Conservation (phyloP, 805 yeast genomes). For the Hanseniaspora osmophila region DNA sequence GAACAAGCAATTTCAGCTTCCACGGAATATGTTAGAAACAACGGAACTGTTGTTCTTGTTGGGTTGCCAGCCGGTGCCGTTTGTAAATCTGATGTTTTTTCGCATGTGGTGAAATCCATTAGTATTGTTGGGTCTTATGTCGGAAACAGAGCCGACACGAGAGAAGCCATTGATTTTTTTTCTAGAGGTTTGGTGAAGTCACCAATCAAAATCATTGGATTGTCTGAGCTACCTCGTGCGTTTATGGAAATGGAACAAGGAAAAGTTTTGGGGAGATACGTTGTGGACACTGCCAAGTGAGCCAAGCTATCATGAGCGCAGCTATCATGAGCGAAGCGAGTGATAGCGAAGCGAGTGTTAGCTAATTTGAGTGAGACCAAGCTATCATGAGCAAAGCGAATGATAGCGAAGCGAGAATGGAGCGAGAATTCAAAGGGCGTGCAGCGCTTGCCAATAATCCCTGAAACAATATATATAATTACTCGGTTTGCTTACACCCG, state of each 20-base stretch:
- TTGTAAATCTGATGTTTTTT: slow-evolving; percentile 50
- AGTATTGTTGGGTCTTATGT: slow-evolving; percentile 70
- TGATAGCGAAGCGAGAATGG: no score
- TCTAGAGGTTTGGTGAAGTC: slow-evolving; percentile 50
- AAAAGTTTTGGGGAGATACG: slow-evolving; percentile 63
- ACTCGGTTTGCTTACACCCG: no score
- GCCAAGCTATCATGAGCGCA: not conserved
- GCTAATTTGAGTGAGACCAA: not conserved
- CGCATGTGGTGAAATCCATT: slow-evolving; percentile 57
- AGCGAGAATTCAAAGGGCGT: no score
- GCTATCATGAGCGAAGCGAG: no score
- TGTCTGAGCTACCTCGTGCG: slow-evolving; percentile 38
- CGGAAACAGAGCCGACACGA: slow-evolving; percentile 75
- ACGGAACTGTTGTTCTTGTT: slow-evolving; percentile 57
- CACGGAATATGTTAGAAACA: slow-evolving; percentile 40
- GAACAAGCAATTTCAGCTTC: slow-evolving; percentile 48
- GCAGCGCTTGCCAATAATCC: no score
- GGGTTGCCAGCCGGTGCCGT: slow-evolving; percentile 71
- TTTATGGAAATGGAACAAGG: slow-evolving; percentile 44
- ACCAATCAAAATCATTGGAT: slow-evolving; percentile 45
- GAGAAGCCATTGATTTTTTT: slow-evolving; percentile 62
- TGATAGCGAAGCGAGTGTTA: no score
- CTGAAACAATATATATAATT: no score
- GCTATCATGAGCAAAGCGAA: no score
- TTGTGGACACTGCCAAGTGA: slow-evolving; percentile 60